Conservation (phyloP, 345 rosid species). For the Arabidopsis thaliana region TAIR10.1 NC_003076.8:26140001-26140500, state of each 20-base stretch:
- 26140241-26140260: conserved; percentile 16
- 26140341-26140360: conserved; percentile 46
- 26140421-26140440: background rate
- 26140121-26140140: background rate
- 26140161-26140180: background rate
- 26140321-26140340: conserved; percentile 42
- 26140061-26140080: background rate
- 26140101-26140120: background rate
- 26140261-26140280: conserved; percentile 26
- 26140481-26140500: background rate
- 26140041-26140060: background rate
- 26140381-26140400: conserved; percentile 39
- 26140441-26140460: background rate
- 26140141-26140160: background rate
- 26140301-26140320: conserved; percentile 46
- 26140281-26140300: conserved; percentile 50
- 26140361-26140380: conserved; percentile 43
- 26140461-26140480: background rate
- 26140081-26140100: background rate
- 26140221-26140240: conserved; percentile 40
- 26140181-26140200: conserved; percentile 26
- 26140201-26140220: conserved; percentile 38
- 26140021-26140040: background rate
- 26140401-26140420: conserved; percentile 17
- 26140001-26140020: background rate